phyloP scores from a whole-genome alignment of 345 rosid genomes.

The Eucalyptus regnans region DNA sequence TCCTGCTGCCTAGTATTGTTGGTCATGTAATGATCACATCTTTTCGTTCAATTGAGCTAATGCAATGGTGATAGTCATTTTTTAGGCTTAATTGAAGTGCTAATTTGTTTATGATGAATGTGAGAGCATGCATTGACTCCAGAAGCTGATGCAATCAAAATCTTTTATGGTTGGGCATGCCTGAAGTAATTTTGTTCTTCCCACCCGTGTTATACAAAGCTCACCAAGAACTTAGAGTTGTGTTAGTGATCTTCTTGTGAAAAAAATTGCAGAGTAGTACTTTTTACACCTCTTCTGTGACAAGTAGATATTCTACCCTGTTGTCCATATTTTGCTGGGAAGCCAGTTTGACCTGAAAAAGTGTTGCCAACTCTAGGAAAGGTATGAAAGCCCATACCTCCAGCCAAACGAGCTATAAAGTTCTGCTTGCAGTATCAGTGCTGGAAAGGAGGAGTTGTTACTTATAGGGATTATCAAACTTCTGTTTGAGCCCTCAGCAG shows the following conservation, averaged over 20 bases:
- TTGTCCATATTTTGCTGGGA: not conserved
- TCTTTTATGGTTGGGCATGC: not conserved
- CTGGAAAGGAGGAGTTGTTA: not conserved
- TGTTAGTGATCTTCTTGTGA: not conserved
- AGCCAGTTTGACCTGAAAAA: not conserved
- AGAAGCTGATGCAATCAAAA: not conserved
- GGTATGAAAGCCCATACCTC: not conserved
- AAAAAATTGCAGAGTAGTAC: not conserved
- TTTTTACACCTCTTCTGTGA: not conserved
- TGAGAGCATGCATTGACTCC: not conserved
- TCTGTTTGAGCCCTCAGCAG: not conserved
- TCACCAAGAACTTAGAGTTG: not conserved
- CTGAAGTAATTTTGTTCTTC: not conserved
- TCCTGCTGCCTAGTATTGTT: not conserved
- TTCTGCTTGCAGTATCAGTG: not conserved
- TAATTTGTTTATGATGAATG: not conserved
- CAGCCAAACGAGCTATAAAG: not conserved
- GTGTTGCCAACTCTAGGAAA: not conserved
- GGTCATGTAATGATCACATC: not conserved
- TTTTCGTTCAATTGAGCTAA: not conserved
- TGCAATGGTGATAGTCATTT: not conserved
- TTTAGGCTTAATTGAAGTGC: not conserved
- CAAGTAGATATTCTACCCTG: not conserved
- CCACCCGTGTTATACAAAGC: not conserved
- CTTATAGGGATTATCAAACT: not conserved